Conservation (phyloP, 495 filamentous ascomycete species). For the Penicillium canescens region DNA sequence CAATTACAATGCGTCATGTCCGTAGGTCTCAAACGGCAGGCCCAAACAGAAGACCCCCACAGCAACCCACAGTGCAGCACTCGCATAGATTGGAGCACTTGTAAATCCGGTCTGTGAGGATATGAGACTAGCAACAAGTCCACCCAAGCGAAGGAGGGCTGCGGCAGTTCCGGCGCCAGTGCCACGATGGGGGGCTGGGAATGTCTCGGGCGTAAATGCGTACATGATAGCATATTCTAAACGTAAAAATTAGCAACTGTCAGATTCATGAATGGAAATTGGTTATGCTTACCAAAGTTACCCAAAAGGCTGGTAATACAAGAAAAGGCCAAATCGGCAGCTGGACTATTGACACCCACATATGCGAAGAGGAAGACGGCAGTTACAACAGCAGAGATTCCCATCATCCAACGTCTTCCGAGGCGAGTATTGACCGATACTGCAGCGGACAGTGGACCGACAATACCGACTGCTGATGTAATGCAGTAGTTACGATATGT, state of each 20-base stretch:
- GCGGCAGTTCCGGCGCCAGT: constrained; percentile 52
- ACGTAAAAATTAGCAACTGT: too few species aligned
- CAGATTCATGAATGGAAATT: not conserved
- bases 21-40: constrained; percentile 37
- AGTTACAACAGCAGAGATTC: constrained; percentile 30
- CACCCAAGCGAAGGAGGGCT: constrained; percentile 27
- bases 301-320: constrained; percentile 29
- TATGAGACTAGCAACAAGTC: constrained; percentile 31
- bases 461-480: constrained; percentile 28
- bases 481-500: constrained; percentile 40
- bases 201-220: constrained; percentile 58
- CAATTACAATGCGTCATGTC: constrained; percentile 27
- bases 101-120: constrained; percentile 34
- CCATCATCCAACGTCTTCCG: constrained; percentile 37
- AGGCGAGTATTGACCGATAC: constrained; percentile 28
- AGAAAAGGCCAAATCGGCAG: constrained; percentile 28
- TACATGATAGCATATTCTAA: constrained; percentile 53
- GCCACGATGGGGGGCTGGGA: constrained; percentile 53
- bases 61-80: constrained; percentile 33
- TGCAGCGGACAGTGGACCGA: constrained; percentile 30
- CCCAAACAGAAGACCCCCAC: constrained; percentile 30
- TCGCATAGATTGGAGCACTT: constrained; percentile 34
- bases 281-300: constrained; percentile 28
- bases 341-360: constrained; percentile 23
- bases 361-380: constrained; percentile 37